Conservation (phyloP, 2,329 filamentous ascomycete species). For the Dactylellina cionopaga region DNA sequence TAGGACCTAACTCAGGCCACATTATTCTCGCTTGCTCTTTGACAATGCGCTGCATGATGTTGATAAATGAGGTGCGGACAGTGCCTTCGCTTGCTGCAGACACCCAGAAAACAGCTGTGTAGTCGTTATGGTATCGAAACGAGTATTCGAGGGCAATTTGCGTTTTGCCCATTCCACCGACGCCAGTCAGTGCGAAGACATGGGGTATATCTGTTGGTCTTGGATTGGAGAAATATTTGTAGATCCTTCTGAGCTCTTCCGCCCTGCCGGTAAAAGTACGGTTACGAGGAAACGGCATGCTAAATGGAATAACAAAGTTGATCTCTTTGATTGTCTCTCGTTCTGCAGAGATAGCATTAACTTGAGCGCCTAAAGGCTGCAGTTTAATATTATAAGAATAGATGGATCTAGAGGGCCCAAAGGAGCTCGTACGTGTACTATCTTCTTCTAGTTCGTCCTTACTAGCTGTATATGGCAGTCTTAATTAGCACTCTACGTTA, state of each 20-base stretch:
- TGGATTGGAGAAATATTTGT: background rate
- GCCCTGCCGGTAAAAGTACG: too few relatives aligned
- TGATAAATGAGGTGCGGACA: background rate
- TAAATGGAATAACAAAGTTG: too few relatives aligned
- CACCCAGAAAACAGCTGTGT: background rate
- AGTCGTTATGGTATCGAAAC: background rate
- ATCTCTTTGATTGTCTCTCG: background rate
- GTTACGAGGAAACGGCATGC: too few relatives aligned
- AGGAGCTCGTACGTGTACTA: background rate
- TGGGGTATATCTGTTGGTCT: background rate
- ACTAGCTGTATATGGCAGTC: background rate
- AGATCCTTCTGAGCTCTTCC: background rate
- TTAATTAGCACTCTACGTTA: background rate
- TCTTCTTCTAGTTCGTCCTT: background rate
- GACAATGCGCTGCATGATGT: too few relatives aligned
- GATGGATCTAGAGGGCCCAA: background rate
- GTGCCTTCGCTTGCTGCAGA: background rate
- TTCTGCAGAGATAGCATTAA: background rate
- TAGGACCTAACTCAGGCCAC: background rate
- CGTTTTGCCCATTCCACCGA: background rate
- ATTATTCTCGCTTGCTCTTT: background rate
- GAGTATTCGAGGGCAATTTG: background rate
- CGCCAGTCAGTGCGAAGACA: background rate
- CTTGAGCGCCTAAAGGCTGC: background rate
- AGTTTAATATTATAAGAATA: too few relatives aligned